Percentiles rank a stretch among this genome's conserved stretches.
Evolutionary conservation across 495 filamentous ascomycete species (phyloP).

Genomic region (Talaromyces nanjingensis): DNA sequence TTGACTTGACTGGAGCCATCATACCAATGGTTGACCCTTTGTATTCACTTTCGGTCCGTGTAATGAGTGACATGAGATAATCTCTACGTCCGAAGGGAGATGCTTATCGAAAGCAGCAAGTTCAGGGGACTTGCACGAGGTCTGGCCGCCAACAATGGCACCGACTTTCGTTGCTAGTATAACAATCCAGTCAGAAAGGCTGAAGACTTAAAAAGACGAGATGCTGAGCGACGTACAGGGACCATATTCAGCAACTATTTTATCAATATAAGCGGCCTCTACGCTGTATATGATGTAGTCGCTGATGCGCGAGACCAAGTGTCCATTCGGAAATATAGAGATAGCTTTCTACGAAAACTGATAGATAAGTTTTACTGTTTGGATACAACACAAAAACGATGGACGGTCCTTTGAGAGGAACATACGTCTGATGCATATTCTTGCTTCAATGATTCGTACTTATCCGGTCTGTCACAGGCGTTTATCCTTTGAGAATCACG

Average conservation of each 20-base stretch:
- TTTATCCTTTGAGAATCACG: constrained; percentile 64
- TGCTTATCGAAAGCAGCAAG: constrained; percentile 87
- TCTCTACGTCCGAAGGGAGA: constrained; percentile 82
- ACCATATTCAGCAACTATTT: constrained; percentile 76
- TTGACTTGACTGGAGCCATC: neutral
- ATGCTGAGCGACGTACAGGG: constrained; percentile 63
- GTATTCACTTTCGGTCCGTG: constrained; percentile 90
- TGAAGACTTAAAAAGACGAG: neutral
- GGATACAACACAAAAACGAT: neutral
- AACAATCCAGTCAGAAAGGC: constrained; percentile 23
- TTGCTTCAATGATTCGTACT: constrained; percentile 63
- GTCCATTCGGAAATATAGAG: constrained; percentile 79
- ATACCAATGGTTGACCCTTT: constrained; percentile 76
- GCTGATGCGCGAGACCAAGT: constrained; percentile 87
- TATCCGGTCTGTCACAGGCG: constrained; percentile 86
- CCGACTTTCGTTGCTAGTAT: constrained; percentile 77
- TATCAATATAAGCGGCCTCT: constrained; percentile 82
- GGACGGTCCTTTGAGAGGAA: constrained; percentile 24
- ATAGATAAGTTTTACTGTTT: constrained; percentile 34
- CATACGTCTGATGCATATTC: constrained; percentile 72
- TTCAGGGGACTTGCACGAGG: constrained; percentile 96
- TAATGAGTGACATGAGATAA: constrained; percentile 93
- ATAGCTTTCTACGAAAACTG: constrained; percentile 31
- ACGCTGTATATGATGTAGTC: constrained; percentile 98
- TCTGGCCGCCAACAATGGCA: constrained; percentile 95